Conservation (phyloP, 1,284 basidiomycete species). For the Ceratobasidium sp. region DNA sequence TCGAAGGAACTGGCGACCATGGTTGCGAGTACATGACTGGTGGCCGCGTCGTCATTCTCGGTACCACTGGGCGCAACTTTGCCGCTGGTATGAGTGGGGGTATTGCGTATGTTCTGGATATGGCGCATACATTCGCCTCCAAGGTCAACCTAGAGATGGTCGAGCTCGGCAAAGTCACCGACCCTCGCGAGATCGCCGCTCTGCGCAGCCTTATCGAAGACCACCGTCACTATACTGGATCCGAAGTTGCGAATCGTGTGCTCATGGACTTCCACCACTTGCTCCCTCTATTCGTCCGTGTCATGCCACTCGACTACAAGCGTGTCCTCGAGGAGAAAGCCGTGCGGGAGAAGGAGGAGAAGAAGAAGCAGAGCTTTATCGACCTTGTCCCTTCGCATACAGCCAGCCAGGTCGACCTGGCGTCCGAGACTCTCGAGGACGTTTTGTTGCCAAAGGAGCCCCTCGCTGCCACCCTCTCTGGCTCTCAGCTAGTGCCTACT, state of each 20-base stretch:
- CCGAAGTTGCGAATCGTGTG: conserved; percentile 91
- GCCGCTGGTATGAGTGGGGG: conserved; percentile 98
- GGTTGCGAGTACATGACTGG: conserved; percentile 98
- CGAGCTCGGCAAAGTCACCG: conserved; percentile 92
- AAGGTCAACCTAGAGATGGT: conserved; percentile 98
- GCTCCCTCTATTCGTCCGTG: conserved; percentile 91
- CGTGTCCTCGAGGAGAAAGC: conserved; percentile 89
- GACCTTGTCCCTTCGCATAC: conserved; percentile 92
- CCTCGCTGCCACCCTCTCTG: conserved; percentile 57
- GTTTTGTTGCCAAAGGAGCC: conserved; percentile 76
- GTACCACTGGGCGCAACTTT: conserved; percentile 93
- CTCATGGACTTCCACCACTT: conserved; percentile 93
- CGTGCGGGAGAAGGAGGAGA: conserved; percentile 84
- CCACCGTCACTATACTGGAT: conserved; percentile 95
- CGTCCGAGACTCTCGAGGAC: conserved; percentile 81
- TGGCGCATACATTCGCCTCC: conserved; percentile 88
- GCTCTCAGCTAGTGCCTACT: conserved; percentile 57
- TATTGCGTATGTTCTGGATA: conserved; percentile 96
- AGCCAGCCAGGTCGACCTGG: conserved; percentile 88
- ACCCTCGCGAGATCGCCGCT: conserved; percentile 93
- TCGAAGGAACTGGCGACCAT: conserved; percentile 93
- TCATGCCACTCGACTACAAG: conserved; percentile 97
- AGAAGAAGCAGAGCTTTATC: conserved; percentile 82
- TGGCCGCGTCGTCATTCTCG: conserved; percentile 91
- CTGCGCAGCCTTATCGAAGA: conserved; percentile 94